Conservation (phyloP, 139 green algal species). For the Ettlia oleoabundans region DNA sequence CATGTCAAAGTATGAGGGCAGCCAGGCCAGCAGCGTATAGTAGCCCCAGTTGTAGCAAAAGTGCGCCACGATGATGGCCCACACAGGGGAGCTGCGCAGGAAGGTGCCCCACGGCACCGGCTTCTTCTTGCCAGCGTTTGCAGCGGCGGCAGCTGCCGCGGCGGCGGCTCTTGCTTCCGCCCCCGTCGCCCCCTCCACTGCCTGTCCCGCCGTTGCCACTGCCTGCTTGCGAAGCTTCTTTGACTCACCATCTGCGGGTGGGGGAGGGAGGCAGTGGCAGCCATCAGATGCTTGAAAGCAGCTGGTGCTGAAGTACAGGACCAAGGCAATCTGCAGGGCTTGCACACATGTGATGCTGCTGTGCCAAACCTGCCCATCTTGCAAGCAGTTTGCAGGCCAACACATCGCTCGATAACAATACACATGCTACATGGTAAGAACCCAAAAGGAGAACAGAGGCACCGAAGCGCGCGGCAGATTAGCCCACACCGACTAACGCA, state of each 20-base stretch:
- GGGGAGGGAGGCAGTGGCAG: not conserved
- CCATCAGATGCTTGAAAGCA: not conserved
- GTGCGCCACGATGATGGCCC: constrained; percentile 94
- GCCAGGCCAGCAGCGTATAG: constrained; percentile 96
- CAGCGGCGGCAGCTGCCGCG: not conserved
- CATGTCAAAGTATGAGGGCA: constrained; percentile 97
- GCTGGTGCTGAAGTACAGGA: not conserved
- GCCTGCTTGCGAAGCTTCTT: constrained; percentile 7
- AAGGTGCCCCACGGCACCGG: constrained; percentile 92
- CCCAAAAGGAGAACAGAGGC: too few relatives aligned
- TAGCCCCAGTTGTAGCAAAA: constrained; percentile 99
- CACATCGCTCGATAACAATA: too few relatives aligned
- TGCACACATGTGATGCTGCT: too few relatives aligned
- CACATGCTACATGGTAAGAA: too few relatives aligned
- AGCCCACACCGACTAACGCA: not conserved
- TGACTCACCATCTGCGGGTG: constrained; percentile 2
- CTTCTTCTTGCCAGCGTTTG: not conserved
- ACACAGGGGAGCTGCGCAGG: constrained; percentile 76
- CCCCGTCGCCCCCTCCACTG: not conserved
- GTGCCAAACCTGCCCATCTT: too few relatives aligned
- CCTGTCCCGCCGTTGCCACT: not conserved
- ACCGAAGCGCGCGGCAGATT: too few relatives aligned
- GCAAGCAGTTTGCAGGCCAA: too few relatives aligned
- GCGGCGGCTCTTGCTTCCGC: too few relatives aligned
- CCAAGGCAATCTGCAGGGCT: not conserved